Evolutionary conservation across 176 grass and related monocot species (phyloP), one percentile per base, ranked within the genome.

Genomic region (Oryza nivara): DNA sequence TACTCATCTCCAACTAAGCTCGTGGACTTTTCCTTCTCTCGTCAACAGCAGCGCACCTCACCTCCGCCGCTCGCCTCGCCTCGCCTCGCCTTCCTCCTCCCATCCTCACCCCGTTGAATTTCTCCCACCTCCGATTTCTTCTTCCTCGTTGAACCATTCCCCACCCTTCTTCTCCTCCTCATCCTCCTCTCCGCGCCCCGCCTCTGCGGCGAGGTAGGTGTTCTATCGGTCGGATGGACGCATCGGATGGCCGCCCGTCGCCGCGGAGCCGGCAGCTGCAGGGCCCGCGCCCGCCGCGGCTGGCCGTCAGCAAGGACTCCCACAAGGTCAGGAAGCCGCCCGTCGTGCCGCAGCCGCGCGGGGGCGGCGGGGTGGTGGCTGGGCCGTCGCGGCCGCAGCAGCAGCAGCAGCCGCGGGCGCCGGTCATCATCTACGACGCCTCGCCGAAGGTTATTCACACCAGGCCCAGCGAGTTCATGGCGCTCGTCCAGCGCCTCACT

Each of bases 401-500:
- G 36, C 36, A 38, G 48, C 88, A 72, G 41, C 69, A 20, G 65
- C 34, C 44, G 25, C 71, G 75, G 70, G 46, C 79, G 56, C 68
- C 96, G 89, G 16, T 94, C 34, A 94, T 99, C 88, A 99, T 96
- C 89, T 99, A 96, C 81, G 88, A 94, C 51, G 88, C 91, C 7
- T 94, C 96, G 58, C 96, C 96, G 65, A 99, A 96, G 79, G 75
- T 99, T 67, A 94, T 96, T 86, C 93, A 99, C 88, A 92, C 89
- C 15, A 87, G 82, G 16, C 89, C 96, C 19, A 73, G 86, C 30
- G 96, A 96, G 66, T 98, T 98, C 93, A 94, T 96, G 96, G 83
- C 91, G 58, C 85, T 98, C 28, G 96, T 98, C 3, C 96, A 98
- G 91, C 83, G 87, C 26, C 92, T 98, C 47, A 98, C 96, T 15